These are phyloP conservation scores for Tilletia caries DNA, from an alignment of 1,284 basidiomycete species.

Conservation along the genomic window DNA sequence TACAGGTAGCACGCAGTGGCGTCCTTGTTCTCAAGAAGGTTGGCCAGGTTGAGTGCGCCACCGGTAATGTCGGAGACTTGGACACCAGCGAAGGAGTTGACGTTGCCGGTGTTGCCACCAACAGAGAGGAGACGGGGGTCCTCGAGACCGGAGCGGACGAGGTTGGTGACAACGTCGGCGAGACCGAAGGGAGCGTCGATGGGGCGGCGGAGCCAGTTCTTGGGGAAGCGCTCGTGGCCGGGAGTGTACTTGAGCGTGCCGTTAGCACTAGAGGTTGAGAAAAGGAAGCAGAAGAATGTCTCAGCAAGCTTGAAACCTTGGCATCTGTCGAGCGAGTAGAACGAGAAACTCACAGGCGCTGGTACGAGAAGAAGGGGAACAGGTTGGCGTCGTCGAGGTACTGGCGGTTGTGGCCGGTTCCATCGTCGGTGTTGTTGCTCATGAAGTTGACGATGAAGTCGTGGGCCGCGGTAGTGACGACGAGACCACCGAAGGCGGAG, in stretches of 20 bases:
- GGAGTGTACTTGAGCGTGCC: too few species aligned
- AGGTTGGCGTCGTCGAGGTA: too few species aligned
- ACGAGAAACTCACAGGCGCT: slow-evolving; percentile 35
- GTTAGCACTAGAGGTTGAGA: too few species aligned
- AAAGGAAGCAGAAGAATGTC: too few species aligned
- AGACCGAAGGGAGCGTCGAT: slow-evolving; percentile 32
- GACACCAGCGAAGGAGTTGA: slow-evolving; percentile 37
- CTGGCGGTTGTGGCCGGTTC: slow-evolving; percentile 32
- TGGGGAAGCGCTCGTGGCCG: too few species aligned
- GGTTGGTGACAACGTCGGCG: slow-evolving; percentile 34
- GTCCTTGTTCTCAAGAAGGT: slow-evolving; percentile 25
- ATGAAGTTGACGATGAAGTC: slow-evolving; percentile 37
- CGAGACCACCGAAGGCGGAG: slow-evolving; percentile 34
- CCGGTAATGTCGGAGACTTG: slow-evolving; percentile 34
- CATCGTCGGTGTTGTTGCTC: slow-evolving; percentile 37
- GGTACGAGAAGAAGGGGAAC: too few species aligned
- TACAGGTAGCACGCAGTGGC: slow-evolving; percentile 34
- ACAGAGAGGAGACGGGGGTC: slow-evolving; percentile 30
- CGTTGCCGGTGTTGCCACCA: slow-evolving; percentile 37
- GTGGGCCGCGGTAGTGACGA: slow-evolving; percentile 37
- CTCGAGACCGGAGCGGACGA: slow-evolving; percentile 28
- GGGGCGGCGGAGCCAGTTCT: too few species aligned
- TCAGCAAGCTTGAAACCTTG: too few species aligned
- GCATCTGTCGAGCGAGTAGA: too few species aligned
- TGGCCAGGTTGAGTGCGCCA: slow-evolving; percentile 25